These are phyloP conservation scores for Rhizophora mangle DNA, from an alignment of 345 rosid species.

Conservation along the genomic window DNA sequence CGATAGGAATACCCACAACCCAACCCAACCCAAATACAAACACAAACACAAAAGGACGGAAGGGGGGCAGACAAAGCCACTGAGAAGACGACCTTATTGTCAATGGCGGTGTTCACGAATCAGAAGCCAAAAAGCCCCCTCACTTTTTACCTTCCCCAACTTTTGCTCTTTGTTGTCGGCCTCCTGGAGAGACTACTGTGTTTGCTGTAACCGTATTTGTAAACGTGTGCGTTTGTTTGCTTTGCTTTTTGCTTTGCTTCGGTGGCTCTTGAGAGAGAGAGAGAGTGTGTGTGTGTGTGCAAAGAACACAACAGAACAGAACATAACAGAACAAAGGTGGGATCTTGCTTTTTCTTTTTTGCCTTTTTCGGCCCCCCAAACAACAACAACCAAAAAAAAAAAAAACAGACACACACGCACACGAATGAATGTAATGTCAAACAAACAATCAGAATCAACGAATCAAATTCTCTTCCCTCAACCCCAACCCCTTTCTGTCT, in stretches of 20 bases:
- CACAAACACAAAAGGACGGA: not conserved
- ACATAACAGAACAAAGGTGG: not conserved
- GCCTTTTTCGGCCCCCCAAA: not conserved
- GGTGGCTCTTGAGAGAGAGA: not conserved
- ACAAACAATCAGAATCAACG: not conserved
- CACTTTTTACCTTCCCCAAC: conserved; percentile 58
- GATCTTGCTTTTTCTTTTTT: not conserved
- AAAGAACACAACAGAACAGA: not conserved
- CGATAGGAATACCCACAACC: too few relatives aligned
- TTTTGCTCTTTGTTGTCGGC: conserved; percentile 19
- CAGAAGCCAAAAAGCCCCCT: conserved; percentile 30
- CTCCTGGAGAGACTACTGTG: too few relatives aligned
- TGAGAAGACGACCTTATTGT: conserved; percentile 17
- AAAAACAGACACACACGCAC: not conserved
- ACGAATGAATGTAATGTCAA: not conserved
- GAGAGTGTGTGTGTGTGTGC: not conserved
- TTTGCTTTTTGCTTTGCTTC: not conserved
- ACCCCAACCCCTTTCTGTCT: not conserved
- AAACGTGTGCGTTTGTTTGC: not conserved
- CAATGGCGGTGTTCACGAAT: conserved; percentile 16
- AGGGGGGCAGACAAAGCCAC: not conserved
- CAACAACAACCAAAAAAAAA: not conserved
- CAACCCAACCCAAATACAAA: not conserved
- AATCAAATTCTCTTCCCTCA: not conserved
- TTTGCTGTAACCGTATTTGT: not conserved